Base-by-base conservation (phyloP, 1,284 basidiomycete species). In the Sporisorium reilianum region DNA sequence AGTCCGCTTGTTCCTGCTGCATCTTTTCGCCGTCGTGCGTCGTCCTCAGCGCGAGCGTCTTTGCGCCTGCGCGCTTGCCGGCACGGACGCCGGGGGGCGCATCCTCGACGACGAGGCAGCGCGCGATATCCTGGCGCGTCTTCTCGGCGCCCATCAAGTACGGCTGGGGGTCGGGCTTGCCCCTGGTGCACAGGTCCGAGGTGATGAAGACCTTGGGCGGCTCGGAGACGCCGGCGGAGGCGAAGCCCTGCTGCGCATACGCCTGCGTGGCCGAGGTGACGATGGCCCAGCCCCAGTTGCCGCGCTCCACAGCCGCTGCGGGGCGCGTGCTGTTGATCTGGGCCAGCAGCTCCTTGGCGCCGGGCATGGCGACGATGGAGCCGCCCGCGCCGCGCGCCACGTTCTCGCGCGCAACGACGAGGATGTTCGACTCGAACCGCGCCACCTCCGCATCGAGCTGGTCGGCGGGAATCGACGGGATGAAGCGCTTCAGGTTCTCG, bases 221-320 rank as follows among this genome's bases (percentile, higher is more conserved):
- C 0, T 64, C 58, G 3, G 69, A 55, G 14, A 79, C 72, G 11
- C 55, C 54, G 2, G 78, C 65, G 6, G 78, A 50, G 9, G 79
- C 75, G 64, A 84, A 84, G 16, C 78, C 83, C 20, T 76, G 59
- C 26, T 74, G 72, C 2, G 82, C 83, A 45, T 84, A 84, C 11
- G 80, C 82, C 32, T 78, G 63, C 8, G 83, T 84, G 5, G 83
- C 83, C n/a, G 77, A 69, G 7, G 83, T 84, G n/a, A 84, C 82
- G 41, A 84, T 84, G 2, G 82, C 81, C 83, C 83, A 84, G n/a
- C 83, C 80, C 22, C 63, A 62, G 32, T 78, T 67, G n/a, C 51
- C 53, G 5, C 32, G 46, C 14, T 54, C 34, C 9, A 59, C 25
- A 8, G 60, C 61, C 6, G 49, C n/a, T 2, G 23, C 11, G 3